Evolutionary conservation across 73 alveolate genomes (phyloP).

Genomic region (Durusdinium trenchii): DNA sequence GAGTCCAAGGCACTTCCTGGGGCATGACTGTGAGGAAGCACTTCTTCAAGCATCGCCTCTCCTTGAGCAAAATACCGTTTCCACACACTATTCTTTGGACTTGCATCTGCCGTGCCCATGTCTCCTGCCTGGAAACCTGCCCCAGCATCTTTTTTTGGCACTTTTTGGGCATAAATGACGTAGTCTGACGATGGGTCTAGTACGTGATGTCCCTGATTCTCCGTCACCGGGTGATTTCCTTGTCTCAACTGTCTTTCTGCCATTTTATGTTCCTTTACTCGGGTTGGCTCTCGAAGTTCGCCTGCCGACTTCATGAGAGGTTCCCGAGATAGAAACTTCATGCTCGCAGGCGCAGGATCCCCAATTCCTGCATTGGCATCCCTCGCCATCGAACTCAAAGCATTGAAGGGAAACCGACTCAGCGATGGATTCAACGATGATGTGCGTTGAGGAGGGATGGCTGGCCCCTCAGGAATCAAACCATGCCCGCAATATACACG

Average conservation of each 20-base stretch:
- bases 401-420: conserved; percentile 3
- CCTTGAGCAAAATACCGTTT: conserved; percentile 38
- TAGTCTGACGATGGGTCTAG: background rate
- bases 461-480: conserved; percentile 67
- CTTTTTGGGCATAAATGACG: background rate
- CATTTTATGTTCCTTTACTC: too few species aligned
- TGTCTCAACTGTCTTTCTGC: too few species aligned
- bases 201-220: too few species aligned
- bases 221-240: too few species aligned
- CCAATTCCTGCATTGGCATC: background rate
- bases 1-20: background rate
- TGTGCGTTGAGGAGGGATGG: background rate
- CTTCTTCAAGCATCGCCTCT: background rate
- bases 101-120: background rate
- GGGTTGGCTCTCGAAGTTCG: background rate
- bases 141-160: background rate
- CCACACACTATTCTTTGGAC: conserved; percentile 77
- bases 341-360: background rate
- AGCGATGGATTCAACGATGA: background rate
- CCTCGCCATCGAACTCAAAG: background rate
- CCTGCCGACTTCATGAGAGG: too few species aligned
- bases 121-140: background rate
- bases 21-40: background rate
- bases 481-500: background rate
- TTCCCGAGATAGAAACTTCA: background rate